Conservation (phyloP, 164 flowering plant genomes). For the Berberis vulgaris region DNA sequence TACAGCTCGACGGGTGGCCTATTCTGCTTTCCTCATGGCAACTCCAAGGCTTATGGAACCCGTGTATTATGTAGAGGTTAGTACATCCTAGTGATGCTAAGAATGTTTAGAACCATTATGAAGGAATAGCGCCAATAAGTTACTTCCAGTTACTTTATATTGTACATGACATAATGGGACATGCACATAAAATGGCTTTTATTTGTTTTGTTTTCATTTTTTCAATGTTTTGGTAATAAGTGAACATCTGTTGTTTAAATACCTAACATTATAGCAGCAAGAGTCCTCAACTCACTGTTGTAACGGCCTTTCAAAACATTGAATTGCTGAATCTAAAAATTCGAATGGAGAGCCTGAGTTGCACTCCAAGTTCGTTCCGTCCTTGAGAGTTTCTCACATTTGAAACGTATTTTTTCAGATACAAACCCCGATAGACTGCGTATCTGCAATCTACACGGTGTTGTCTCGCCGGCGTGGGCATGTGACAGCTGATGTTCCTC, state of each 20-base stretch:
- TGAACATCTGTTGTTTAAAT: no score
- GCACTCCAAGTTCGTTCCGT: neutral
- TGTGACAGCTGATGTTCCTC: conserved; percentile 93
- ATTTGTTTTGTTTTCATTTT: no score
- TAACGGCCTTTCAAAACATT: no score
- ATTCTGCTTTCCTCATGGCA: conserved; percentile 97
- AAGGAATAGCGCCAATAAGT: no score
- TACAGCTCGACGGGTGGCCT: conserved; percentile 95
- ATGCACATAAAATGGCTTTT: no score
- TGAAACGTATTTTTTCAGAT: conserved; percentile 43
- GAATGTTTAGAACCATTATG: no score
- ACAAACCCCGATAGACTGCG: conserved; percentile 98
- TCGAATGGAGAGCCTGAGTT: neutral
- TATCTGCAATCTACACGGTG: conserved; percentile 92
- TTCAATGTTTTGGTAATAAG: no score
- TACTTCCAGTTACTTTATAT: no score
- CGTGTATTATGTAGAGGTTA: conserved; percentile 90
- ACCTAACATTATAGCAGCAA: no score
- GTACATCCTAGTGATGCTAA: neutral
- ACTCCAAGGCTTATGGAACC: conserved; percentile 99
- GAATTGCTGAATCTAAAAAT: neutral
- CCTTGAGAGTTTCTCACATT: neutral
- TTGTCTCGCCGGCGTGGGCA: conserved; percentile 98
- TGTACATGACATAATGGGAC: no score
- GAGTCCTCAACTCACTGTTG: no score